These are phyloP conservation scores for Cephaloascus albidus DNA, from an alignment of 805 yeast species.

Conservation along the genomic window DNA sequence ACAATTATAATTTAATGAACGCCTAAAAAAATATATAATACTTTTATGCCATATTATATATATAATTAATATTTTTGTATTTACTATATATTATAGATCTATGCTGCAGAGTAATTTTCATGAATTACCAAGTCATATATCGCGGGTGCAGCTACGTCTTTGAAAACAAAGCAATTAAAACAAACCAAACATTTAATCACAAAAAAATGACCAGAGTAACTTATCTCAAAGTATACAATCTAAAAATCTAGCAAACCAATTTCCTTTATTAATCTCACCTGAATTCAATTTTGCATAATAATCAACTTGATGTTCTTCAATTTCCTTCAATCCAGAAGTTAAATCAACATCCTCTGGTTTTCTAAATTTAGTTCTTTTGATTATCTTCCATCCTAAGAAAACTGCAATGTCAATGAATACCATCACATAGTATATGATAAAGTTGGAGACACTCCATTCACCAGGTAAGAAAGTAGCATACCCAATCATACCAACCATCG, in stretches of 20 bases:
- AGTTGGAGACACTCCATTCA: constrained; percentile 15
- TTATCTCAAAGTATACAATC: constrained; percentile 17
- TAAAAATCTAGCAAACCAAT: constrained; percentile 8
- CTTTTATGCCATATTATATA: no score
- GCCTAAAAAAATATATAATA: no score
- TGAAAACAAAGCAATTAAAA: no score
- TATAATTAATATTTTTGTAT: no score
- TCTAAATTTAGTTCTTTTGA: constrained; percentile 19
- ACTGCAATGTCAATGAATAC: constrained; percentile 20
- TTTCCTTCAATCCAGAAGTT: constrained; percentile 18
- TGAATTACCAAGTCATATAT: no score
- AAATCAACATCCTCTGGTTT: constrained; percentile 19
- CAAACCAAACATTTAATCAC: no score
- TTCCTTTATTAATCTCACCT: constrained; percentile 10
- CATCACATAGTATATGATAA: constrained; percentile 22
- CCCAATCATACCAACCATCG: constrained; percentile 16
- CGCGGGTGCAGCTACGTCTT: no score
- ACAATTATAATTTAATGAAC: no score
- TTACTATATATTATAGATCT: no score
- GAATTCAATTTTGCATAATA: constrained; percentile 11
- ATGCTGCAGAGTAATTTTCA: no score
- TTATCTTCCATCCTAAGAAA: constrained; percentile 17
- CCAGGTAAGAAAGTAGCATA: constrained; percentile 21
- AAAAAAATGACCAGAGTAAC: no score
- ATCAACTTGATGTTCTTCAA: constrained; percentile 19